phyloP scores from a whole-genome alignment of 2,329 filamentous ascomycete genomes.

The Didymella pinodella region DNA sequence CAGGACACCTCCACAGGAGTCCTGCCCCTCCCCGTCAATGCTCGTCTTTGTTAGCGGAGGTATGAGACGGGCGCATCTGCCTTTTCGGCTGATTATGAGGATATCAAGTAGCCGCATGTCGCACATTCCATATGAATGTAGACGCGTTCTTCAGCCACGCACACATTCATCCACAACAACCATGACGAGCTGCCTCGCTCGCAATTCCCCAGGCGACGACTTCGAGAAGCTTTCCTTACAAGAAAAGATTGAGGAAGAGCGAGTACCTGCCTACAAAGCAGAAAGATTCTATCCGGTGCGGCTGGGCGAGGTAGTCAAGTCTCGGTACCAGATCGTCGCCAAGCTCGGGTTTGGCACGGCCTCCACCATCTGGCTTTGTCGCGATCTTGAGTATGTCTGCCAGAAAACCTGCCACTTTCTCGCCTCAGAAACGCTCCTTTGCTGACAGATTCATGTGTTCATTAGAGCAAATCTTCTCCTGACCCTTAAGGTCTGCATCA shows the following conservation, averaged over 20 bases:
- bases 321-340: constrained; percentile 9
- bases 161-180: not conserved
- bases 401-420: not conserved
- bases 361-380: constrained; percentile 14
- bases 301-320: constrained; percentile 6
- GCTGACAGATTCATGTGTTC: not conserved
- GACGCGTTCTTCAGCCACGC: not conserved
- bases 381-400: constrained; percentile 4
- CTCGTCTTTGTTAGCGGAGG: not conserved
- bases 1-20: too few species aligned
- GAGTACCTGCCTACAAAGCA: too few species aligned
- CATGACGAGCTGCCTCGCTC: not conserved
- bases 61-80: not conserved
- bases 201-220: not conserved
- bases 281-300: constrained; percentile 1
- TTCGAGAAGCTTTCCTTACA: too few species aligned
- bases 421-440: not conserved
- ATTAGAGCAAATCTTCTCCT: constrained; percentile 1
- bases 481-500: constrained; percentile 8
- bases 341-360: constrained; percentile 10
- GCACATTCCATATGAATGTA: not conserved
- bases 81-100: not conserved
- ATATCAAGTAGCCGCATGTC: not conserved
- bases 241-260: too few species aligned
- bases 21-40: too few species aligned